Conservation (phyloP, 345 rosid species). For the Hibiscus trionum region DNA sequence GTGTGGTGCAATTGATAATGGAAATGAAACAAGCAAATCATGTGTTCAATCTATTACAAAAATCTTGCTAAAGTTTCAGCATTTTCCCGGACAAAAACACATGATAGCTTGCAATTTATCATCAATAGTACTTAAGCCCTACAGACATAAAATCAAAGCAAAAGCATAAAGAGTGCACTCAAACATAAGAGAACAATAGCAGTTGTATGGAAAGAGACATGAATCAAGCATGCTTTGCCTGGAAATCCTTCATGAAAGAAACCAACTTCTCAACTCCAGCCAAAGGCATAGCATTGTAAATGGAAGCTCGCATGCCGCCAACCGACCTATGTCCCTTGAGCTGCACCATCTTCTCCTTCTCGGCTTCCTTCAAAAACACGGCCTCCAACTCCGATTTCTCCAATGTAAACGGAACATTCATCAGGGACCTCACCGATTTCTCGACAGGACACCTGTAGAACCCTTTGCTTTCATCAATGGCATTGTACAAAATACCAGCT, state of each 20-base stretch:
- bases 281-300: constrained; percentile 90
- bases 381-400: constrained; percentile 75
- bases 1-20: background rate
- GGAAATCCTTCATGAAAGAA: constrained; percentile 91
- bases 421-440: constrained; percentile 84
- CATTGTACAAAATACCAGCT: constrained; percentile 58
- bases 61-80: background rate
- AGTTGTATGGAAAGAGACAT: background rate
- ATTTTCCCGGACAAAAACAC: background rate
- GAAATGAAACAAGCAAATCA: background rate
- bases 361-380: constrained; percentile 83
- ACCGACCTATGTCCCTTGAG: constrained; percentile 96
- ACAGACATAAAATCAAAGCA: background rate
- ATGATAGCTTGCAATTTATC: background rate
- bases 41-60: background rate
- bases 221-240: constrained; percentile 63
- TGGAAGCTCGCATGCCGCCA: constrained; percentile 94
- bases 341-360: constrained; percentile 87
- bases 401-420: constrained; percentile 91
- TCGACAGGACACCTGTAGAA: constrained; percentile 75
- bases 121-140: background rate
- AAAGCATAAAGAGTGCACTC: background rate
- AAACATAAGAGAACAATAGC: background rate
- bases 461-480: constrained; percentile 74
- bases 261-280: constrained; percentile 82